Conservation (phyloP, 352 stramenopile genomes). For the Globisporangium rhizosaccharum region DNA sequence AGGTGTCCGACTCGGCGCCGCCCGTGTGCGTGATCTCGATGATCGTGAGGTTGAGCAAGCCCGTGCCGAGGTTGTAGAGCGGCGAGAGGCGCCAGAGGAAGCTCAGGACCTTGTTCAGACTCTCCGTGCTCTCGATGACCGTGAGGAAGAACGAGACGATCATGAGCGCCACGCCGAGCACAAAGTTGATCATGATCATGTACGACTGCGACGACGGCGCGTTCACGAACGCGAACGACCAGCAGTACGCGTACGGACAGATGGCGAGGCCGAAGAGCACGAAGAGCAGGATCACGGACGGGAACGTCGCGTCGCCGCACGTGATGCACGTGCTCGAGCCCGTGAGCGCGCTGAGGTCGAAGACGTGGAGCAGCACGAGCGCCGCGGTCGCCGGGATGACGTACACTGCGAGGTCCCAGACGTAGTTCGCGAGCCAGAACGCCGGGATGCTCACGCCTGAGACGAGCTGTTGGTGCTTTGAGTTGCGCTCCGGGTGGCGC, state of each 20-base stretch:
- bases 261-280: constrained; percentile 58
- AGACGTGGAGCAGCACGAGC: constrained; percentile 32
- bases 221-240: constrained; percentile 58
- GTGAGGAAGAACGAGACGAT: constrained; percentile 55
- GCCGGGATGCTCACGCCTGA: constrained; percentile 11
- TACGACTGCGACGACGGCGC: constrained; percentile 29
- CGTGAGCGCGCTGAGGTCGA: constrained; percentile 26
- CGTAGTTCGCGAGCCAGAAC: constrained; percentile 95
- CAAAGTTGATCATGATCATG: constrained; percentile 53
- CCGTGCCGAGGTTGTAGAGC: constrained; percentile 36
- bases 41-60: constrained; percentile 3
- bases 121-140: constrained; percentile 26
- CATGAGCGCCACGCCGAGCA: constrained; percentile 57
- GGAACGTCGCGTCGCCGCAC: constrained; percentile 17
- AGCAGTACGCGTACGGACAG: constrained; percentile 50
- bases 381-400: constrained; percentile 46
- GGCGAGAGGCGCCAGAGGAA: constrained; percentile 58
- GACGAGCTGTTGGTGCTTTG: constrained; percentile 90
- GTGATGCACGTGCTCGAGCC: constrained; percentile 23
- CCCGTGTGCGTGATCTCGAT: constrained; percentile 18
- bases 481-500: constrained; percentile 82
- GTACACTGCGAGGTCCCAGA: constrained; percentile 91
- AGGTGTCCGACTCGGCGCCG: constrained; percentile 13
- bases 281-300: constrained; percentile 49
- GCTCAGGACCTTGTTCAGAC: constrained; percentile 32